Percentiles rank a stretch among this genome's conserved stretches.
Conservation (phyloP, 768 basidiomycete genomes). For the Thelephora aurantiotincta region DNA sequence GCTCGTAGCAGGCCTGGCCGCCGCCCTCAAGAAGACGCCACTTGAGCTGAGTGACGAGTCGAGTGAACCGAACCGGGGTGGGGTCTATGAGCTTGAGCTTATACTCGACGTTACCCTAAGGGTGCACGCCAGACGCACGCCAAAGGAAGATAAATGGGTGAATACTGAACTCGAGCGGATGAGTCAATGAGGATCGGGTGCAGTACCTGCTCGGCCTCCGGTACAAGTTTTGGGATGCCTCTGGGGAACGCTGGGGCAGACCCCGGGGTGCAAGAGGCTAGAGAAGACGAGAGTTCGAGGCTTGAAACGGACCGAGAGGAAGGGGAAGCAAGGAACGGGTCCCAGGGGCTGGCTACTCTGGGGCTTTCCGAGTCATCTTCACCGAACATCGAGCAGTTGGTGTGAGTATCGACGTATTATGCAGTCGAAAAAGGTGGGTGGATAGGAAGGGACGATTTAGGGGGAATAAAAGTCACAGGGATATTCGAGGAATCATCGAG, state of each 20-base stretch:
- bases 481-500: conserved; percentile 49
- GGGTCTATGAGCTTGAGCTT: conserved; percentile 82
- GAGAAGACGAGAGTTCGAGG: conserved; percentile 13
- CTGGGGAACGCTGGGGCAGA: conserved; percentile 4
- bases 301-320: conserved; percentile 21
- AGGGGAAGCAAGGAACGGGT: conserved; percentile 49
- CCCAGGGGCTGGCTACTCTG: conserved; percentile 74
- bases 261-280: not conserved
- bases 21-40: conserved; percentile 63
- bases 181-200: not conserved
- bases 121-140: not conserved
- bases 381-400: conserved; percentile 47
- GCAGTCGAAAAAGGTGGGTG: conserved; percentile 7
- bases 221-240: conserved; percentile 49
- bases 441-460: conserved; percentile 1
- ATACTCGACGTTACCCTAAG: conserved; percentile 83
- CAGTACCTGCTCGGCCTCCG: conserved; percentile 55
- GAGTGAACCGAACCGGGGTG: conserved; percentile 57
- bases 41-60: conserved; percentile 89
- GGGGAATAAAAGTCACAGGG: conserved; percentile 10
- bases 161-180: not conserved
- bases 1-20: conserved; percentile 42
- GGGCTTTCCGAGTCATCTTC: conserved; percentile 75
- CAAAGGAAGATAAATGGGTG: not conserved
- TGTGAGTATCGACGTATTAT: conserved; percentile 1